Evolutionary conservation across 306 rosid genomes (phyloP), one percentile per base, ranked within the genome.

Genomic region (Cucurbita ficifolia): DNA sequence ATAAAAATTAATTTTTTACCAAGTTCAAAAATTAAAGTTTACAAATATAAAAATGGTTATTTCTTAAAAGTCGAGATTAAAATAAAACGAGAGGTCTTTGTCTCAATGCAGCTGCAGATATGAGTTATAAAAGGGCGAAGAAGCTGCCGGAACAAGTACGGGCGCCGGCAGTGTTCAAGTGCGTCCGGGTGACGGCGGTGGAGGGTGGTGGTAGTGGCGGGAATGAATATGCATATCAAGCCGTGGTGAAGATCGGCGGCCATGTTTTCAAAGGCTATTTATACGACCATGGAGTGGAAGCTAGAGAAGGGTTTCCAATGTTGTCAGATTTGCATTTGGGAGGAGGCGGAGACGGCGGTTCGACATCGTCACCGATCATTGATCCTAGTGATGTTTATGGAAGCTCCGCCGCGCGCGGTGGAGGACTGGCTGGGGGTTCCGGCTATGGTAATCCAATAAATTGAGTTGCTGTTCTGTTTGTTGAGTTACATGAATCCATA

Each of bases 141-240:
- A 59, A 60, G 45, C 40, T 69, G 12, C 74, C 74, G 18, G 55
- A 50, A 12, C 52, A 69, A 33, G 18, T 69, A 4, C 42, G 74
- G 10, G 74, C 74, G 4, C 74, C 74, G 11, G 74, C 74, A 35
- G 38, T 69, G 56, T 69, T 69, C 74, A 69, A 69, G 56, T 69
- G 74, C 40, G 55, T 43, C 18, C 12, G 57, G 24, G 74, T 69
- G 39, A 69, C 74, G 6, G 46, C 55, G 19, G 55, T 69, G 52
- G 55, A 69, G 18, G 74, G 55, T 19, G 73, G 72, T 14, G 24
- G 51, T 12, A 35, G 52, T 1, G 62, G 67, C 0, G 67, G 67
- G 45, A 36, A 60, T 60, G 74, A 69, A 50, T 50, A 43, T 21
- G 74, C 56, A 11, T 69, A 69, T 33, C 74, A 69, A 33, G 74